A percentile compares a stretch with the other conserved stretches of the same genome.
Evolutionary conservation across 2,329 filamentous ascomycete genomes (phyloP).

Genomic region (Drechmeria coniospora): DNA sequence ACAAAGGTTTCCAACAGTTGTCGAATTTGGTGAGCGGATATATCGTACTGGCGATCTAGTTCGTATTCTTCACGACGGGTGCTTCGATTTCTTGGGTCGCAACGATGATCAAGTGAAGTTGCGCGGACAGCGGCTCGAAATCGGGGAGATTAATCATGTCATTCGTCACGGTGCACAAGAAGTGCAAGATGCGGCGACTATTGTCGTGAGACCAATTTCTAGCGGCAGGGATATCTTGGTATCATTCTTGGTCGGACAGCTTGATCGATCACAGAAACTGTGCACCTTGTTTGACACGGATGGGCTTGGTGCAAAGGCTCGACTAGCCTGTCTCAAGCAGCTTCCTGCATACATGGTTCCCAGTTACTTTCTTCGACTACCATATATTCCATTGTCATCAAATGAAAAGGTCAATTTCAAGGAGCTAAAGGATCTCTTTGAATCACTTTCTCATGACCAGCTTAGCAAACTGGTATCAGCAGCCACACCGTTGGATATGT

Average conservation of each 20-base stretch:
- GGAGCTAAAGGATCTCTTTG: conserved; percentile 50
- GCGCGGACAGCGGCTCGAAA: conserved; percentile 74
- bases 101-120: conserved; percentile 89
- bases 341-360: conserved; percentile 85
- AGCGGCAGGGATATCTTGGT: conserved; percentile 74
- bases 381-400: conserved; percentile 60
- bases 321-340: conserved; percentile 48
- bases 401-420: conserved; percentile 84
- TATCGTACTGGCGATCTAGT: conserved; percentile 88
- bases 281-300: conserved; percentile 14
- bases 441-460: conserved; percentile 39
- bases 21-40: conserved; percentile 41
- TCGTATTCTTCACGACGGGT: conserved; percentile 61
- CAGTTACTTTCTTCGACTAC: conserved; percentile 61
- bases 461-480: conserved; percentile 40
- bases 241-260: conserved; percentile 43
- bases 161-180: conserved; percentile 45
- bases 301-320: conserved; percentile 29
- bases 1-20: conserved; percentile 58
- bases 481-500: conserved; percentile 8
- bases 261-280: conserved; percentile 5
- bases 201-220: conserved; percentile 54
- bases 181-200: conserved; percentile 56
- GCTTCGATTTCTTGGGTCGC: conserved; percentile 75
- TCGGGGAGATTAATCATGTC: conserved; percentile 79